These are phyloP conservation scores for Citrus unshiu DNA, from an alignment of 345 rosid species.

Conservation along the genomic window DNA sequence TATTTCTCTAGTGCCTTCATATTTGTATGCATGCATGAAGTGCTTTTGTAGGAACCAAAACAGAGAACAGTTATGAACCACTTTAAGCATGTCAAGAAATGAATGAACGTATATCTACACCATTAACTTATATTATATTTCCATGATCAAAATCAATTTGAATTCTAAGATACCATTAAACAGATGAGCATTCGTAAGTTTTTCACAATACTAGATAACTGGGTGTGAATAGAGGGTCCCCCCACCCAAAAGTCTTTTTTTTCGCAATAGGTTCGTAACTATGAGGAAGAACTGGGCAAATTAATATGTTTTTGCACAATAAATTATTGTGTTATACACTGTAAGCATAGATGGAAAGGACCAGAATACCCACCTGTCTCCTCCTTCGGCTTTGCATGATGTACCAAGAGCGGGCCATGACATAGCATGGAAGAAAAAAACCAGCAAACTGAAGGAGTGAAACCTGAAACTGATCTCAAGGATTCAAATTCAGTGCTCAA, in stretches of 20 bases:
- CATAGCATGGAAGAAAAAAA: conserved; percentile 58
- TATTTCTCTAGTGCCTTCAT: neutral
- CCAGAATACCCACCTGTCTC: conserved; percentile 30
- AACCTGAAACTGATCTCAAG: conserved; percentile 48
- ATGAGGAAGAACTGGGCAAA: neutral
- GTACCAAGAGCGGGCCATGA: conserved; percentile 56
- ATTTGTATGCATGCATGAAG: neutral
- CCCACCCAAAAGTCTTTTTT: too few relatives aligned
- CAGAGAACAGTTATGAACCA: neutral
- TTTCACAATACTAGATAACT: neutral
- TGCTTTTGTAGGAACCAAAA: neutral
- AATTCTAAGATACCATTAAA: neutral
- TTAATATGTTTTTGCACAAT: neutral
- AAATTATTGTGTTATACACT: neutral
- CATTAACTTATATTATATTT: neutral
- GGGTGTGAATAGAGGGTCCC: neutral
- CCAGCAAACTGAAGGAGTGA: conserved; percentile 60
- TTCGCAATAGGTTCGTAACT: neutral
- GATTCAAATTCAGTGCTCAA: conserved; percentile 2
- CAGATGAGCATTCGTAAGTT: neutral
- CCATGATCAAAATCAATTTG: neutral
- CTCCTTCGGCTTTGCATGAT: conserved; percentile 48
- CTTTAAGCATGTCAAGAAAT: neutral
- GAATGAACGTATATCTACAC: neutral
- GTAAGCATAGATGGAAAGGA: neutral